Conservation (phyloP, 1,284 basidiomycete species). For the Trametes pubescens region DNA sequence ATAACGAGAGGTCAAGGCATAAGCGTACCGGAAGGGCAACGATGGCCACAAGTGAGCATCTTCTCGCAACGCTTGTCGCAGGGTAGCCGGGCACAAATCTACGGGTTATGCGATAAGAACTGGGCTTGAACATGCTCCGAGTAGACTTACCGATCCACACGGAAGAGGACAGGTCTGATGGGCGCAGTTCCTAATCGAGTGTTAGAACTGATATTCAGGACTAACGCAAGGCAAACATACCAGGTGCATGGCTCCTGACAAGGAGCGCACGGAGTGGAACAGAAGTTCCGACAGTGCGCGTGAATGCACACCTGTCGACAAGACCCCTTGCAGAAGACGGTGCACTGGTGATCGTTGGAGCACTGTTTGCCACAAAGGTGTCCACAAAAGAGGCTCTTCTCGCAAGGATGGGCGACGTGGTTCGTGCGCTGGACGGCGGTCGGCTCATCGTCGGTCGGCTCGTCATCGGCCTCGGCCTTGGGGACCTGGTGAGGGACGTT, state of each 20-base stretch:
- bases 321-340: constrained; percentile 50
- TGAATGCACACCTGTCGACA: constrained; percentile 70
- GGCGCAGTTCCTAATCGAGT: constrained; percentile 52
- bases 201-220: too few species aligned
- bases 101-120: too few species aligned
- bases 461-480: constrained; percentile 18
- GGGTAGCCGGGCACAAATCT: constrained; percentile 75
- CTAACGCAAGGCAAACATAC: constrained; percentile 21
- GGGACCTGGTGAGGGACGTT: constrained; percentile 23
- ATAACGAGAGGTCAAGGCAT: not conserved
- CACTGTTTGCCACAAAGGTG: constrained; percentile 64
- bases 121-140: too few species aligned
- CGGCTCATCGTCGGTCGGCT: constrained; percentile 22
- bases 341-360: constrained; percentile 59
- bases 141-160: constrained; percentile 71
- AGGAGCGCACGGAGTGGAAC: constrained; percentile 66
- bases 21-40: constrained; percentile 71
- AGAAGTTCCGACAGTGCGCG: constrained; percentile 54
- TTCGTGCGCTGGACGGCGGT: constrained; percentile 39
- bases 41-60: constrained; percentile 64
- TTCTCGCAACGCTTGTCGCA: constrained; percentile 65
- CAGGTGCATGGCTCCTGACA: constrained; percentile 71
- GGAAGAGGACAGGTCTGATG: constrained; percentile 68
- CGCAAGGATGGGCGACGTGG: constrained; percentile 61
- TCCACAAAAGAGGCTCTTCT: constrained; percentile 62